phyloP scores from a whole-genome alignment of 2,329 filamentous ascomycete species.

The Pseudogymnoascus sp. region DNA sequence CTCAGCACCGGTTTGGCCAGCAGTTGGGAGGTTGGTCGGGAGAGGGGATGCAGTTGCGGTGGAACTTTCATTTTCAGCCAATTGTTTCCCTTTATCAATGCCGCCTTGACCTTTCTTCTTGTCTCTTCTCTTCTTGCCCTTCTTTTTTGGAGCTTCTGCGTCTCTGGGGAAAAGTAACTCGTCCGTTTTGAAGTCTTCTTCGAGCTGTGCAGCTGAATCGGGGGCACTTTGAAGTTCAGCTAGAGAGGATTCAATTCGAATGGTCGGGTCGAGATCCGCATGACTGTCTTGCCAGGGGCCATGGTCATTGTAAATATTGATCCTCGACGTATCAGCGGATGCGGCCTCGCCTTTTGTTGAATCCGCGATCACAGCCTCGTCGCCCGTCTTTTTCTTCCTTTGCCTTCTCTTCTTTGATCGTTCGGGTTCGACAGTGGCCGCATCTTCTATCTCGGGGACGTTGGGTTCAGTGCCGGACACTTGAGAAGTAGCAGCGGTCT shows the following conservation, averaged over 20 bases:
- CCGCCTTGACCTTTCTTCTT: neutral
- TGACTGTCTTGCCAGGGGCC: too few relatives aligned
- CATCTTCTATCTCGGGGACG: neutral
- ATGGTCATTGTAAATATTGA: neutral
- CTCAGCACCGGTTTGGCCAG: neutral
- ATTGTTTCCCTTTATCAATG: neutral
- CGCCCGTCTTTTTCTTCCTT: neutral
- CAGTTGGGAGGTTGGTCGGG: neutral
- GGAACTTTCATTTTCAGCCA: neutral
- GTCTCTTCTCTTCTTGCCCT: neutral
- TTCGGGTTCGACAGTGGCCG: neutral
- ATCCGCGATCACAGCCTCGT: neutral
- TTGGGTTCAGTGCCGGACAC: neutral
- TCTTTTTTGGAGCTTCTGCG: neutral
- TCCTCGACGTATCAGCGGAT: neutral
- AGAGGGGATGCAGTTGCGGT: neutral
- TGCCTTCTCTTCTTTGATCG: neutral
- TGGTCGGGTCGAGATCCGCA: neutral
- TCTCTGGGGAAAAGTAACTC: neutral
- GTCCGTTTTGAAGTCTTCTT: neutral
- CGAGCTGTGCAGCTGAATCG: neutral
- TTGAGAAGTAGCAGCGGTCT: neutral
- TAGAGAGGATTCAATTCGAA: neutral
- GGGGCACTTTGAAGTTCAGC: neutral
- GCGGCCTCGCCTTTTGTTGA: neutral